Evolutionary conservation across 2,329 filamentous ascomycete genomes (phyloP).

Genomic region (Claviceps africana): DNA sequence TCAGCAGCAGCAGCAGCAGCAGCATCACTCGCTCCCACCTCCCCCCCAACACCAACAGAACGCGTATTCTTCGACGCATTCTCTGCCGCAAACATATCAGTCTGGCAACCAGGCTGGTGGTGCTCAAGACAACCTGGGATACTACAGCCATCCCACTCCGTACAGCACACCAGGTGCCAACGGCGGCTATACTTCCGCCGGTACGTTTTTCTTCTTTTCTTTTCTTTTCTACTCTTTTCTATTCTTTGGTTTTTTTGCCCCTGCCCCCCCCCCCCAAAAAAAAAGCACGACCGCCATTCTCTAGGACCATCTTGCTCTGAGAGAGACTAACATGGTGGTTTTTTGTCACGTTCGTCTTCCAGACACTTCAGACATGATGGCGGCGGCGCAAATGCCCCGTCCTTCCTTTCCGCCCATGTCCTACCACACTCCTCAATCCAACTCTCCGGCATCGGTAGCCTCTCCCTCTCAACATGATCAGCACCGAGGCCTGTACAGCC

Average conservation of each 20-base stretch:
- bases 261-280: no score
- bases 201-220: slow-evolving; percentile 35
- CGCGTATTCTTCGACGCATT: slow-evolving; percentile 55
- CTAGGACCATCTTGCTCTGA: background rate
- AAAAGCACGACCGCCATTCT: no score
- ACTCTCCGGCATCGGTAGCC: slow-evolving; percentile 84
- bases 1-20: slow-evolving; percentile 46
- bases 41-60: slow-evolving; percentile 45
- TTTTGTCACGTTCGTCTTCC: background rate
- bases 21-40: slow-evolving; percentile 6
- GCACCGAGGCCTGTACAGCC: slow-evolving; percentile 73
- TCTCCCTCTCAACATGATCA: slow-evolving; percentile 83
- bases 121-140: slow-evolving; percentile 53
- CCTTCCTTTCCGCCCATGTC: slow-evolving; percentile 74
- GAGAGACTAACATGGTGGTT: background rate
- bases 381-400: slow-evolving; percentile 54
- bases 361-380: slow-evolving; percentile 55
- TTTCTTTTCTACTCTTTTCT: background rate
- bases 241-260: no score
- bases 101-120: slow-evolving; percentile 47
- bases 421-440: slow-evolving; percentile 90
- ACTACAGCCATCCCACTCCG: slow-evolving; percentile 64
- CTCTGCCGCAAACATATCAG: slow-evolving; percentile 53
- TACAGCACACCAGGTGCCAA: slow-evolving; percentile 73
- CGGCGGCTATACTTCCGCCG: slow-evolving; percentile 75